phyloP scores from a whole-genome alignment of 768 basidiomycete genomes.

The Pleurotus pulmonarius region DNA sequence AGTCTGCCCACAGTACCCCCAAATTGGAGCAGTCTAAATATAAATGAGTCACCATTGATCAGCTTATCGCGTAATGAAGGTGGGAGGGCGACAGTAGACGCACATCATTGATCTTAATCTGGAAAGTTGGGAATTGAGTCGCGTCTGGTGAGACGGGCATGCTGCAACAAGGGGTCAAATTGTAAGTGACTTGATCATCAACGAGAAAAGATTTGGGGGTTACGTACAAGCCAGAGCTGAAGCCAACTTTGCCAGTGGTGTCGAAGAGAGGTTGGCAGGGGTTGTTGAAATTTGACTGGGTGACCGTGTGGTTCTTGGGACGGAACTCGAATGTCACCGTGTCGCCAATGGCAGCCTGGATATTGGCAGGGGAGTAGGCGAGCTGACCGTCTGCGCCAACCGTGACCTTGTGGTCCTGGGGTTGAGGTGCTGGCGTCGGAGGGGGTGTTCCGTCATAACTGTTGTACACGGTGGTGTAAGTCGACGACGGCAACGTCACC shows the following conservation, averaged over 20 bases:
- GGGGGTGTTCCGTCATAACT: conserved; percentile 31
- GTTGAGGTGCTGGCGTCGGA: conserved; percentile 17
- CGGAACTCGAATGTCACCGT: conserved; percentile 41
- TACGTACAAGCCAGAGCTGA: conserved; percentile 43
- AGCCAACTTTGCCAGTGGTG: conserved; percentile 24
- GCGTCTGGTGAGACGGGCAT: conserved; percentile 33
- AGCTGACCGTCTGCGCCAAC: conserved; percentile 35
- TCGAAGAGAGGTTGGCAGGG: conserved; percentile 28
- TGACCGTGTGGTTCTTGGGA: conserved; percentile 45
- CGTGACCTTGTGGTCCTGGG: conserved; percentile 30
- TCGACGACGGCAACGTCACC: conserved; percentile 26
- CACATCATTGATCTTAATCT: conserved; percentile 38
- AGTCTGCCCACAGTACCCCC: conserved; percentile 54
- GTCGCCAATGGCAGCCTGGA: conserved; percentile 37
- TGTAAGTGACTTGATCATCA: neutral
- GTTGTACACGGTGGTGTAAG: conserved; percentile 36
- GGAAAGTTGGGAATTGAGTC: conserved; percentile 34
- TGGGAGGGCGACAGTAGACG: neutral
- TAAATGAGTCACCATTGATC: conserved; percentile 29
- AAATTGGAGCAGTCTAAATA: conserved; percentile 45
- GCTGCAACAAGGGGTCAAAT: conserved; percentile 19
- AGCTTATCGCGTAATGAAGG: neutral
- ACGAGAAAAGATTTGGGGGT: neutral
- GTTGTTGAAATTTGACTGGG: conserved; percentile 35
- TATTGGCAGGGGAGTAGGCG: conserved; percentile 32